Evolutionary conservation across 441 rosid species (phyloP).

Genomic region (Sinapis alba): DNA sequence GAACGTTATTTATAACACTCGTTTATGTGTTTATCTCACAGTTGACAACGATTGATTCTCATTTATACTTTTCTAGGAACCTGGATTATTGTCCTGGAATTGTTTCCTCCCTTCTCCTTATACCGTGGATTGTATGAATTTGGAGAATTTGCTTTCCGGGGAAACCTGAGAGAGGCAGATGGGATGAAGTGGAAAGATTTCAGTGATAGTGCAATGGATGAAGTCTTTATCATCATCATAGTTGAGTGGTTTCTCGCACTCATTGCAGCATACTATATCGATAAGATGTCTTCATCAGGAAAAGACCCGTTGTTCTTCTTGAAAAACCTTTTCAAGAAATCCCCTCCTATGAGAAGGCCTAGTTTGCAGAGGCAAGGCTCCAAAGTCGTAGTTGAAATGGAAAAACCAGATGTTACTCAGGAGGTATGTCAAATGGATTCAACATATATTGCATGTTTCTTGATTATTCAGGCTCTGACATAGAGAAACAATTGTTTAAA

Average conservation of each 20-base stretch:
- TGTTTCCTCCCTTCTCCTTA: slow-evolving; percentile 86
- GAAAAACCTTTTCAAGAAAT: slow-evolving; percentile 46
- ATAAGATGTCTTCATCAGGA: slow-evolving; percentile 54
- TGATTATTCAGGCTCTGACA: neutral
- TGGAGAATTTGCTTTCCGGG: slow-evolving; percentile 54
- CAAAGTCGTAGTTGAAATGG: slow-evolving; percentile 61
- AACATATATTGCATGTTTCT: neutral
- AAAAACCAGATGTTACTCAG: slow-evolving; percentile 72
- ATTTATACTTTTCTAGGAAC: neutral
- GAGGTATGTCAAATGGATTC: slow-evolving; percentile 54
- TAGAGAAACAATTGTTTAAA: neutral
- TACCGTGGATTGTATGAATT: slow-evolving; percentile 91
- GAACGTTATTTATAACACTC: neutral
- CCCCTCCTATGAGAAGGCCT: slow-evolving; percentile 46
- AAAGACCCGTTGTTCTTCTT: slow-evolving; percentile 59
- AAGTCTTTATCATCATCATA: slow-evolving; percentile 58
- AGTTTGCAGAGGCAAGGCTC: slow-evolving; percentile 61
- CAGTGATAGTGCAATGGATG: slow-evolving; percentile 68
- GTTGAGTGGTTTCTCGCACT: slow-evolving; percentile 78
- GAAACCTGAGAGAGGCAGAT: too few species aligned
- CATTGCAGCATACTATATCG: slow-evolving; percentile 60
- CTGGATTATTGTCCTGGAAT: slow-evolving; percentile 73
- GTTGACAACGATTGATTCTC: neutral
- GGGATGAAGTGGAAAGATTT: slow-evolving; percentile 84
- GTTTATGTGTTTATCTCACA: neutral